Base-by-base conservation (phyloP, 23 red algal species). In the Pyropia yezoensis region DNA sequence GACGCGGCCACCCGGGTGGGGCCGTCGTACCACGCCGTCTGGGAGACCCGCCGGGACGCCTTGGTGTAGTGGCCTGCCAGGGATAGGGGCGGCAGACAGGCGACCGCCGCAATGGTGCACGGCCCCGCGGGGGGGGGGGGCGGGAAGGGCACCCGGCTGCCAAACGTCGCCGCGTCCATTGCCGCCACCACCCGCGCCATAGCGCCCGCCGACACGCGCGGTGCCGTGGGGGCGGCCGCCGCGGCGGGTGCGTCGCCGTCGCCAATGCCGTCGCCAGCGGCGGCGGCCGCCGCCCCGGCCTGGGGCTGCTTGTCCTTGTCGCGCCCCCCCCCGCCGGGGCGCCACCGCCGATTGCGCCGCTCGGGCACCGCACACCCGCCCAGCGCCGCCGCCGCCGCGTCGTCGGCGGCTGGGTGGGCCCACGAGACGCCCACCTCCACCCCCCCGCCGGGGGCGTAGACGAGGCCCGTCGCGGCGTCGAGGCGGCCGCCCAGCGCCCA, bases 41-140 rank as follows among this genome's bases (percentile, higher is more conserved):
- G 90, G 16, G 90, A 95, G 33, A 95, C 51, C 11, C 27, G 63
- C 49, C 88, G 88, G 19, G 88, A 92, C 27, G 34, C 69, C 90
- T 95, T 95, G 11, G 25, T 75, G 62, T 95, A 95, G 21, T 65
- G 32, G 18, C 81, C 90, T 4, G 82, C 73, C 2, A 95, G 27
- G 24, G 76, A 74, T 18, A 85, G 15, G 13, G 88, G 74, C 50
- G 52, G 74, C 16, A 66, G 63, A 33, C 23, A 33, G 18, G 76
- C 63, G 25, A 16, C 26, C 63, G 63, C 55, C 14, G 70, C 18
- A 3, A 75, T 49, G 17, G 49, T 21, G 7, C 50, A 70, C 1
- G 65, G 14, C 0, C 30, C 45, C 22, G 23, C 9, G 26, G 30
- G 45, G n/a, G 18, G 28, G 25, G 67, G 34, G 52, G 68, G 79